Evolutionary conservation across 2,329 filamentous ascomycete species (phyloP), one percentile per base, ranked within the genome.

Genomic region (Trichoderma sp.): DNA sequence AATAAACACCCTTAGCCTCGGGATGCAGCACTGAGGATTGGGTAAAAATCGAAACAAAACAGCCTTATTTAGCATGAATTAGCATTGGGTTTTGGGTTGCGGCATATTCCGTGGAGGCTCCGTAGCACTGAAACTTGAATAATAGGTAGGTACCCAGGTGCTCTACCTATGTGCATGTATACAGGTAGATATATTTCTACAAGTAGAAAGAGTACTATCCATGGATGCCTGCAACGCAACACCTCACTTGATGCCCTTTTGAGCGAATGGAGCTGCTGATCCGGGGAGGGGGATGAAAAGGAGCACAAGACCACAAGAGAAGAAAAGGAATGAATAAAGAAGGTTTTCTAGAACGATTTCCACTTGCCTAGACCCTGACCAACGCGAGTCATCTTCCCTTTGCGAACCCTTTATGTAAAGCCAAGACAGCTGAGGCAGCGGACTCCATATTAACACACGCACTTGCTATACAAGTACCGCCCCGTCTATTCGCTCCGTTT

Each of bases 351-450:
- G 21, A 46, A 46, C 39, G 7, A 43, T 43, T 10, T 51, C 24
- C 39, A n/a, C n/a, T 26, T 28, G 54, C 18, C 21, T 39, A 49
- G 46, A 13, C 13, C 37, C 39, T 32, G 18, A 16, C 16, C 26
- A 55, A 55, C 52, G 63, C 63, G 63, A 66, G 52, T 56, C 63
- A 56, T 58, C 37, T n/a, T n/a, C 18, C 18, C 16, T 43, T 46
- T 10, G 6, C 34, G 24, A 32, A 30, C 61, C 55, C 55, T 32
- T 49, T 21, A 13, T 21, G 46, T 5, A 11, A 21, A 11, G n/a
- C 43, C 43, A 46, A 46, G 43, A n/a, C 18, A 46, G 26, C 39
- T 21, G 37, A 13, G 18, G 37, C 61, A 46, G 34, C 26, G 43
- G n/a, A 46, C 28, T 30, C 59, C 59, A 52, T 51, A 52, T 26